These are phyloP conservation scores for Xylariaceae sp. DNA, from an alignment of 2,329 filamentous ascomycete species.

Conservation along the genomic window DNA sequence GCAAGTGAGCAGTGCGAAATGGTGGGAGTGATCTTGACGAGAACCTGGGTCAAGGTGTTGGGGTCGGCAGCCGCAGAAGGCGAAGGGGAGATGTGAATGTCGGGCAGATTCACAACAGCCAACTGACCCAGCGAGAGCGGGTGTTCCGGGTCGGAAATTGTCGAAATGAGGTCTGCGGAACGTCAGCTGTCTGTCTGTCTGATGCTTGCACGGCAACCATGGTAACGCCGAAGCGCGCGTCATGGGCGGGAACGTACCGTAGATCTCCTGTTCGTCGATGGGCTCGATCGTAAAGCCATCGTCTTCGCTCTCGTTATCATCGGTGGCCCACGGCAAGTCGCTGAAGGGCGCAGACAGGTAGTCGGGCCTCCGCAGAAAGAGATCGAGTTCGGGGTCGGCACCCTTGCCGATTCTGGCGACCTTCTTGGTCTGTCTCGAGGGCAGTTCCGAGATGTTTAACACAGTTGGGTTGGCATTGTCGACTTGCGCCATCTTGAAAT, in stretches of 20 bases:
- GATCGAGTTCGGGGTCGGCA: constrained; percentile 45
- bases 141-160: constrained; percentile 94
- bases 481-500: constrained; percentile 37
- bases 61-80: constrained; percentile 52
- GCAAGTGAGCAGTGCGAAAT: constrained; percentile 96
- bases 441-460: constrained; percentile 80
- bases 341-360: constrained; percentile 42
- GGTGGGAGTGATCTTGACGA: constrained; percentile 89
- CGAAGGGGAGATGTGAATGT: constrained; percentile 74
- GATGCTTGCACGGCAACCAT: background rate
- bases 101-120: constrained; percentile 91
- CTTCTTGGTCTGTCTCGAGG: constrained; percentile 64
- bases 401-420: constrained; percentile 43
- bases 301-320: constrained; percentile 44
- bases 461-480: constrained; percentile 93
- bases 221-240: background rate
- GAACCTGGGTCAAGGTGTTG: constrained; percentile 64
- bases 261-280: constrained; percentile 97
- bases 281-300: constrained; percentile 67
- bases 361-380: constrained; percentile 43
- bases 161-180: constrained; percentile 76
- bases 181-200: constrained; percentile 27
- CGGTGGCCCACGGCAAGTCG: constrained; percentile 36
- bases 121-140: constrained; percentile 89
- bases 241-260: constrained; percentile 53